Base-by-base conservation (phyloP, 1,284 basidiomycete genomes). In the Malassezia japonica region DNA sequence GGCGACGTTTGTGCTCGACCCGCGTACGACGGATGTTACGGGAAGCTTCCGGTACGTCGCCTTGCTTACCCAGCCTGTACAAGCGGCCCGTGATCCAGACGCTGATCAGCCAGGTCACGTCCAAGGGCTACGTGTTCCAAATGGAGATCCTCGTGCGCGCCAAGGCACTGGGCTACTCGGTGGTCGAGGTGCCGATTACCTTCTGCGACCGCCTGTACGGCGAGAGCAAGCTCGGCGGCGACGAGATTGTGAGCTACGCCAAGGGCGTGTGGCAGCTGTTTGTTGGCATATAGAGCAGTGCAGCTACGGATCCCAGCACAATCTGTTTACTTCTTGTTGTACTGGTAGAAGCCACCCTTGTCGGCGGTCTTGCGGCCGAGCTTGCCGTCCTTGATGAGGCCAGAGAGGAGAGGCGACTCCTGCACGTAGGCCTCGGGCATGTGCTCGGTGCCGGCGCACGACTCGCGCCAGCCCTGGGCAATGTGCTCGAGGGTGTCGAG, bases 61-160 rank as follows among this genome's bases (percentile, higher is more conserved):
- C n/a, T 18, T 29, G 24, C 20, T 6, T 39, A 8, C 18, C 3
- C 87, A 86, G n/a, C 54, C 75, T 92, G 18, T 92, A 91, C 73
- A 82, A 85, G 37, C 74, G 82, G 13, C 78, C 79, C 1, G 87
- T 86, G 5, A 78, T 92, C 51, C 79, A 79, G 45, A 82, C 85
- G 61, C 84, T 92, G 64, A 91, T 92, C 64, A 79, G 82, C 5
- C 78, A 83, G 59, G 87, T 85, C 7, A 80, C 83, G 56, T 87
- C 85, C 15, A 85, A 86, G 60, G 88, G 88, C 2, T 92, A 91
- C 66, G 88, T 92, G 13, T 91, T 92, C 78, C 88, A 92, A 77
- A 92, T 92, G 88, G 88, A 92, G 74, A 91, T 91, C 81, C 88
- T 91, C 79, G 88, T 89, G 23, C 81, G 88, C 4, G 88, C 88